Evolutionary conservation across 306 rosid species (phyloP).

Genomic region (Styphnolobium japonicum): DNA sequence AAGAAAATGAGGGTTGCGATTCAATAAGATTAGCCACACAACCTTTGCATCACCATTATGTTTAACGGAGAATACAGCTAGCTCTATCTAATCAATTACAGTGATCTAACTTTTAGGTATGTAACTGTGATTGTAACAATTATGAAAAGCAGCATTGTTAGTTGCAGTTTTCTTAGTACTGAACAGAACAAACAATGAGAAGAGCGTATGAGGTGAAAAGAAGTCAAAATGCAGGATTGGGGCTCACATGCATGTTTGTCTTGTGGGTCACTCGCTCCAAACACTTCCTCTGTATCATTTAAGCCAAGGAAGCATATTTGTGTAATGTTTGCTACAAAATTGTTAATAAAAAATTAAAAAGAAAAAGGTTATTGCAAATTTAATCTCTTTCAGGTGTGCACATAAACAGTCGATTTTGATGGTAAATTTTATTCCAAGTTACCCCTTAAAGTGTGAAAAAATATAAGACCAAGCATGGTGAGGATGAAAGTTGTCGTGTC

Average conservation of each 20-base stretch:
- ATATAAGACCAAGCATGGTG: slow-evolving; percentile 9
- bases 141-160: background rate
- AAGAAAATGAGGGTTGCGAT: no score
- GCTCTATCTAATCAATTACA: no score
- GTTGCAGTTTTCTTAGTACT: background rate
- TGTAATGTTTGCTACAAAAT: background rate
- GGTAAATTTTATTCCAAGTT: slow-evolving; percentile 1
- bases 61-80: no score
- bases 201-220: background rate
- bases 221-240: slow-evolving; percentile 20
- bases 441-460: background rate
- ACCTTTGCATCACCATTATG: no score
- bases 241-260: slow-evolving; percentile 29
- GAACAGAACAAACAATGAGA: background rate
- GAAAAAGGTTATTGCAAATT: background rate
- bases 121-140: no score
- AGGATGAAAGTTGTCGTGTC: slow-evolving; percentile 32
- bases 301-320: slow-evolving; percentile 12
- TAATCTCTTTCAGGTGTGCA: slow-evolving; percentile 31
- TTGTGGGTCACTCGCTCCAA: slow-evolving; percentile 26
- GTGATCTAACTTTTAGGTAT: no score
- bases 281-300: slow-evolving; percentile 13
- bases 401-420: background rate
- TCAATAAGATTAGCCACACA: background rate
- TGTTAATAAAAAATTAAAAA: background rate